Evolutionary conservation across 2,329 filamentous ascomycete species (phyloP).

Genomic region (Thielaviopsis punctulata): DNA sequence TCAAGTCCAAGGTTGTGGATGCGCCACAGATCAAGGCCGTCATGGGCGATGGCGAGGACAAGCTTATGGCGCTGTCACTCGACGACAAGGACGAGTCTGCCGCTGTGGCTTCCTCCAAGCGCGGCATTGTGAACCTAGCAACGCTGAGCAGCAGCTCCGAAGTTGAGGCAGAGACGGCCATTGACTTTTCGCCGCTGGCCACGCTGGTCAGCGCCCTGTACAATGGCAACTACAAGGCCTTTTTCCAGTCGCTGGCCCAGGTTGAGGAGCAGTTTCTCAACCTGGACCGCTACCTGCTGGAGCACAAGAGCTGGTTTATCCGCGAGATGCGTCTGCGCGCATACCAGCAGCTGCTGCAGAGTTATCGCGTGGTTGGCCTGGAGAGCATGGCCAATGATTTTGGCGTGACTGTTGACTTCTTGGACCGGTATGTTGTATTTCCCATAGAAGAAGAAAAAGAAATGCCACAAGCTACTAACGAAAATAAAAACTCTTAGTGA

Average conservation of each 20-base stretch:
- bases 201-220: conserved; percentile 84
- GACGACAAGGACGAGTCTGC: conserved; percentile 67
- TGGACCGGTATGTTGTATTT: conserved; percentile 56
- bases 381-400: conserved; percentile 96
- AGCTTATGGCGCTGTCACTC: conserved; percentile 65
- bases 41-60: conserved; percentile 76
- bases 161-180: conserved; percentile 55
- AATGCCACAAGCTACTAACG: no score
- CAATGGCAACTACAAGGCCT: conserved; percentile 80
- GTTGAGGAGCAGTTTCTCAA: conserved; percentile 91
- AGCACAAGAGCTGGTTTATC: conserved; percentile 95
- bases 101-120: conserved; percentile 27
- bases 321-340: conserved; percentile 93
- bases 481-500: conserved; percentile 40
- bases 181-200: conserved; percentile 80
- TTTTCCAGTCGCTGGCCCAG: conserved; percentile 75
- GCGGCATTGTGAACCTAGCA: conserved; percentile 71
- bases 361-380: conserved; percentile 90
- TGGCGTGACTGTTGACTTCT: conserved; percentile 87
- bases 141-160: conserved; percentile 53
- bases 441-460: no score
- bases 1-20: conserved; percentile 97
- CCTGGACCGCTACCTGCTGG: conserved; percentile 85
- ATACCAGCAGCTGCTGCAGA: conserved; percentile 93
- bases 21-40: conserved; percentile 97